Conservation (phyloP, 2,329 filamentous ascomycete species). For the Microsporum canis region DNA sequence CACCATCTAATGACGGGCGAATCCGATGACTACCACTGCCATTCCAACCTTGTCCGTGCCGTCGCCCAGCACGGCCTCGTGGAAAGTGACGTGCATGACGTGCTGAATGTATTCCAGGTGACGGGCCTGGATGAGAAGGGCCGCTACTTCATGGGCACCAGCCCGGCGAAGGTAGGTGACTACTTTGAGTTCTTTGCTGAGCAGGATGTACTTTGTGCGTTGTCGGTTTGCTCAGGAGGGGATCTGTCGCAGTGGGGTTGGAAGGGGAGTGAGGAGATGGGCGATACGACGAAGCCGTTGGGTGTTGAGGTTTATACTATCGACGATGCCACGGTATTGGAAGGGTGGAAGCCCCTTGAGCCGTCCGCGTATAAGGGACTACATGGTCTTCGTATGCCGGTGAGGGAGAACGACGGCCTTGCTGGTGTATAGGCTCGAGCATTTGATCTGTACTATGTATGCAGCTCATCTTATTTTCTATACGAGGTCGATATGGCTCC, state of each 20-base stretch:
- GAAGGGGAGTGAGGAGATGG: constrained; percentile 49
- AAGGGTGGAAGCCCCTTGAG: constrained; percentile 53
- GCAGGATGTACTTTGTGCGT: constrained; percentile 57
- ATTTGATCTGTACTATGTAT: not conserved
- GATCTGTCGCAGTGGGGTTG: constrained; percentile 76
- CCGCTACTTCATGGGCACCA: constrained; percentile 59
- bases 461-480: not conserved
- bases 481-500: not conserved
- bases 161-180: constrained; percentile 36
- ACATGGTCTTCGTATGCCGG: constrained; percentile 51
- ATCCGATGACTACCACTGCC: constrained; percentile 70
- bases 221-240: constrained; percentile 65
- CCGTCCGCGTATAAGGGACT: constrained; percentile 51
- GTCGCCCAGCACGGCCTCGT: constrained; percentile 56
- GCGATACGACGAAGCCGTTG: constrained; percentile 61
- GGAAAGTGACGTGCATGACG: constrained; percentile 70
- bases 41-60: constrained; percentile 67
- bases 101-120: constrained; percentile 77
- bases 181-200: constrained; percentile 71
- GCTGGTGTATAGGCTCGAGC: not conserved
- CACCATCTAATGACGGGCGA: constrained; percentile 60
- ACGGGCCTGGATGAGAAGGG: constrained; percentile 63
- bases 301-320: constrained; percentile 62
- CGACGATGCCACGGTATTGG: constrained; percentile 42
- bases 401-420: constrained; percentile 21